phyloP scores from a whole-genome alignment of 2,329 filamentous ascomycete genomes.

The Fusarium miscanthi region DNA sequence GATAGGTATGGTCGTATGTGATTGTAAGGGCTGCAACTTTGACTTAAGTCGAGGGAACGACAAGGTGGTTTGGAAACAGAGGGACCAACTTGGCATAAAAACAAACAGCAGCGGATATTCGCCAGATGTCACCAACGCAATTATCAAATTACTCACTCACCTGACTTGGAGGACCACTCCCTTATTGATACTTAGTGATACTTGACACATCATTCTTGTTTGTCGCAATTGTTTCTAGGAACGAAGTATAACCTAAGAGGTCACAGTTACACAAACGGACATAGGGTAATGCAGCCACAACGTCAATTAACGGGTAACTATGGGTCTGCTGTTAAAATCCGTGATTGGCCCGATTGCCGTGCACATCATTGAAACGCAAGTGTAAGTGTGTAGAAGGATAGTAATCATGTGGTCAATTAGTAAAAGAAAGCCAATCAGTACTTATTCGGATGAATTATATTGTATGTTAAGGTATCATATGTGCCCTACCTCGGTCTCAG shows the following conservation, averaged over 20 bases:
- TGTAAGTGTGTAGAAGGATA: neutral
- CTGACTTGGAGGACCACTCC: too few relatives aligned
- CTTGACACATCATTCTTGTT: neutral
- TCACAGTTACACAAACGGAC: too few relatives aligned
- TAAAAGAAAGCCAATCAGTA: neutral
- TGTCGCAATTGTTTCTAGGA: neutral
- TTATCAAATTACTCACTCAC: neutral
- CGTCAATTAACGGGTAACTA: neutral
- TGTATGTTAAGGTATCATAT: too few relatives aligned
- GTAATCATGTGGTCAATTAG: neutral
- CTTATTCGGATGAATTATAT: too few relatives aligned
- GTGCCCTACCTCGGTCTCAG: too few relatives aligned
- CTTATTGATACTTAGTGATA: fast-evolving
- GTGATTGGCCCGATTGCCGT: neutral
- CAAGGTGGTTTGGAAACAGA: too few relatives aligned
- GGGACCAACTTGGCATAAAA: too few relatives aligned
- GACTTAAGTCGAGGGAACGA: fast-evolving
- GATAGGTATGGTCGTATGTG: too few relatives aligned
- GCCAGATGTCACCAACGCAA: neutral
- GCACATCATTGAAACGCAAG: neutral
- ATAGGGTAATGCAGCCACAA: neutral
- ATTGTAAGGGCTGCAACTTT: fast-evolving
- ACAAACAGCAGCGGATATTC: fast-evolving
- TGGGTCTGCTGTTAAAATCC: neutral
- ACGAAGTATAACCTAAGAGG: neutral